Percentiles rank a stretch among this genome's conserved stretches.
These are phyloP conservation scores for Aspergillus diversus DNA, from an alignment of 495 filamentous ascomycete genomes.

Conservation along the genomic window DNA sequence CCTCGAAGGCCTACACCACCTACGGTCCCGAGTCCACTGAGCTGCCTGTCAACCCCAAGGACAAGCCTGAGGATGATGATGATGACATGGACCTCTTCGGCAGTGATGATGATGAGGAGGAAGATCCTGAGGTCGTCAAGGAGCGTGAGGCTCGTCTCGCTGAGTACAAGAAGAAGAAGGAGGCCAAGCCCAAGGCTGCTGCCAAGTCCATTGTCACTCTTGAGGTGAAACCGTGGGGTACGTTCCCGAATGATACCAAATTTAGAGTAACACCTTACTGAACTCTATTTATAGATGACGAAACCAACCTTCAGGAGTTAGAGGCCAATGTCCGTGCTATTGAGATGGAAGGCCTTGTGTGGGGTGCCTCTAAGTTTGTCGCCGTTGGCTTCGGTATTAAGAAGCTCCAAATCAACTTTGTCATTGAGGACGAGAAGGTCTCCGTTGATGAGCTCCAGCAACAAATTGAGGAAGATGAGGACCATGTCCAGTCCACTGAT, in stretches of 20 bases:
- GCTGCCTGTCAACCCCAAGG: constrained; percentile 79
- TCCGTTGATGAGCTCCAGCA: constrained; percentile 85
- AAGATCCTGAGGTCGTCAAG: constrained; percentile 78
- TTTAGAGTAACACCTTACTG: constrained; percentile 25
- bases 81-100: constrained; percentile 91
- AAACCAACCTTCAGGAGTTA: constrained; percentile 84
- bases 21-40: constrained; percentile 86
- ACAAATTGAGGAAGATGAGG: constrained; percentile 86
- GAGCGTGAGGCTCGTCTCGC: constrained; percentile 86
- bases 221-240: constrained; percentile 99
- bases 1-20: constrained; percentile 80
- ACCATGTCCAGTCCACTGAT: constrained; percentile 96
- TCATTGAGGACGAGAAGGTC: constrained; percentile 97
- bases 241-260: constrained; percentile 29
- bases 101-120: constrained; percentile 90
- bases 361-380: constrained; percentile 91
- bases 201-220: constrained; percentile 96
- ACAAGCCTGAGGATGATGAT: constrained; percentile 71
- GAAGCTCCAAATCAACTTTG: constrained; percentile 98
- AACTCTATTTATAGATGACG: constrained; percentile 67
- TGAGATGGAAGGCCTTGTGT: constrained; percentile 91
- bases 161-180: constrained; percentile 98
- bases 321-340: constrained; percentile 84
- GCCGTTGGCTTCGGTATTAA: constrained; percentile 96
- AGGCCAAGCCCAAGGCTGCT: constrained; percentile 80